phyloP scores from a whole-genome alignment of 2,329 filamentous ascomycete genomes.

The Orbilia javanica region DNA sequence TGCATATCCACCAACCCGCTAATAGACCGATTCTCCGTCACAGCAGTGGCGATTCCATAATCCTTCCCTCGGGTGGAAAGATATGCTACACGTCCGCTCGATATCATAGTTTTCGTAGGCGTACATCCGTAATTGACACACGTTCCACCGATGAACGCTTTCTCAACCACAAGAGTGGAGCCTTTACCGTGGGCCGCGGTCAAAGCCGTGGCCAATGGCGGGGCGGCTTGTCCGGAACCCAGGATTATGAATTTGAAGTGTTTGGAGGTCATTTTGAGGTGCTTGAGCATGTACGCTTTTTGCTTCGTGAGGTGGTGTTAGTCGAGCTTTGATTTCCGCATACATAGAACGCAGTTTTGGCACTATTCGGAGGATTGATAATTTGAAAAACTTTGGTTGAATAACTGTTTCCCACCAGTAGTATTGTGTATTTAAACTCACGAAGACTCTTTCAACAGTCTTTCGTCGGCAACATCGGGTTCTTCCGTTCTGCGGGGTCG shows the following conservation, averaged over 20 bases:
- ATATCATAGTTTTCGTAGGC: slow-evolving; percentile 72
- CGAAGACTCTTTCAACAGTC: too few species aligned
- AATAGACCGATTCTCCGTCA: slow-evolving; percentile 5
- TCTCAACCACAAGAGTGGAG: slow-evolving; percentile 68
- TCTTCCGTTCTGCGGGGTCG: too few species aligned
- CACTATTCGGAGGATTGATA: not conserved
- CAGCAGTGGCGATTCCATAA: slow-evolving; percentile 67
- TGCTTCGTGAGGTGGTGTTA: not conserved
- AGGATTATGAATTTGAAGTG: slow-evolving; percentile 68
- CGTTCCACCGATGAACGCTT: slow-evolving; percentile 69
- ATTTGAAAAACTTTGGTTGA: too few species aligned
- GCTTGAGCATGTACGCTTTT: slow-evolving; percentile 4
- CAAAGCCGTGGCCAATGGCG: slow-evolving; percentile 69
- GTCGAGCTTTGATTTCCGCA: too few species aligned
- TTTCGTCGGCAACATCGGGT: too few species aligned
- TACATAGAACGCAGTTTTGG: too few species aligned
- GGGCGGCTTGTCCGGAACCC: slow-evolving; percentile 71
- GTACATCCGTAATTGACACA: slow-evolving; percentile 72
- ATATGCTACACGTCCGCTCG: slow-evolving; percentile 69
- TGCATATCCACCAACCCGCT: slow-evolving; percentile 66
- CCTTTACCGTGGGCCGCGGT: slow-evolving; percentile 66
- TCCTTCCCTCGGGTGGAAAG: slow-evolving; percentile 66
- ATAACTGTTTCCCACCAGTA: too few species aligned
- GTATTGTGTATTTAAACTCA: too few species aligned
- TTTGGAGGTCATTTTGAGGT: slow-evolving; percentile 58